Conservation (phyloP, 805 yeast genomes). For the Spathaspora hagerdaliae region DNA sequence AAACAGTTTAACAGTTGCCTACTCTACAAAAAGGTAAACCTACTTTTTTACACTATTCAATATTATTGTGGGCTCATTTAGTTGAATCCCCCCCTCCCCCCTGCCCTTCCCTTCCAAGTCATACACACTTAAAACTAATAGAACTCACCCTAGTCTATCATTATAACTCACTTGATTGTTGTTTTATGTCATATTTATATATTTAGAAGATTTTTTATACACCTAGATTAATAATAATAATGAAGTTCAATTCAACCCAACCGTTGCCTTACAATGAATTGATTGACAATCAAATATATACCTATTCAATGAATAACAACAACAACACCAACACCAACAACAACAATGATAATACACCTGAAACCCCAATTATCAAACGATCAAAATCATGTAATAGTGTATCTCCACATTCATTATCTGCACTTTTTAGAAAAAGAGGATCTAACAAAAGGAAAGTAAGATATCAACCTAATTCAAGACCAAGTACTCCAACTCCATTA, state of each 20-base stretch:
- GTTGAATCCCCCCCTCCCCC: background rate
- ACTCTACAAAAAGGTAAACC: too few species aligned
- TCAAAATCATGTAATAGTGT: slow-evolving; percentile 2
- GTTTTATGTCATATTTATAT: slow-evolving; percentile 2
- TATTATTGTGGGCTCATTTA: background rate
- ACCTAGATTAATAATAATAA: slow-evolving; percentile 2
- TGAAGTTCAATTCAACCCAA: slow-evolving; percentile 14
- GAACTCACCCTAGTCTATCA: slow-evolving; percentile 24
- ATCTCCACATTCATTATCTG: slow-evolving; percentile 3
- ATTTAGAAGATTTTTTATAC: background rate
- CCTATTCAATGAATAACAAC: slow-evolving; percentile 6
- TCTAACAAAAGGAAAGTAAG: background rate
- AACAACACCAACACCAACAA: too few species aligned
- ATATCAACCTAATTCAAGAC: background rate
- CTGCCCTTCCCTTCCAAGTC: too few species aligned
- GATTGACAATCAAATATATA: slow-evolving; percentile 19
- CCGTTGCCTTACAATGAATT: slow-evolving; percentile 21
- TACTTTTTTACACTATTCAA: background rate
- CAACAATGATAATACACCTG: slow-evolving; percentile 3
- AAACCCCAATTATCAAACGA: slow-evolving; percentile 13
- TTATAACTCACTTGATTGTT: slow-evolving; percentile 6
- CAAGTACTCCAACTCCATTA: slow-evolving; percentile 2
- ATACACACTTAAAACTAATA: slow-evolving; percentile 8
- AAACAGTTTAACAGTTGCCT: too few species aligned
- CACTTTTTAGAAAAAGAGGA: background rate